Evolutionary conservation across 768 basidiomycete species (phyloP), one percentile per base, ranked within the genome.

Genomic region (Amanita thiersii): DNA sequence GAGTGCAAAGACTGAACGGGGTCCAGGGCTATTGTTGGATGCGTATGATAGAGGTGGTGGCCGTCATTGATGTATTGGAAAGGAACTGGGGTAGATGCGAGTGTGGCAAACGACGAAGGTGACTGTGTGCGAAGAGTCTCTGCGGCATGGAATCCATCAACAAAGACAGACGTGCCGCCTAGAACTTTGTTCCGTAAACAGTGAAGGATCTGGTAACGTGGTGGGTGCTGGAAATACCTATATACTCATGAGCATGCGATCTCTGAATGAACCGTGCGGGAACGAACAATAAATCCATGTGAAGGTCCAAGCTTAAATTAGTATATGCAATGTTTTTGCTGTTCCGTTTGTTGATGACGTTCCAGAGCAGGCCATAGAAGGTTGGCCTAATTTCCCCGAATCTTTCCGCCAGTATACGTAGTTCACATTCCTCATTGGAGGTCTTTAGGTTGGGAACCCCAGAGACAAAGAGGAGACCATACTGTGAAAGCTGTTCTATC

Each of bases 291-390:
- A 98, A 65, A 63, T 98, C 94, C 85, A 89, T 88, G 54, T 97
- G 93, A 15, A 93, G 56, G 0, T 84, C 93, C 6, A 99, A 69
- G 50, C 87, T 73, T 18, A 96, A 69, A 57, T 91, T 81, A 9
- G 94, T 99, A 57, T 96, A 97, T 3, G 94, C 94, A 43, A 99
- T 90, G 58, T 99, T 99, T 50, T 69, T 74, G 53, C 86, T 86
- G 42, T 87, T 69, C 30, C 59, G 64, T 29, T 79, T 52, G 46
- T 81, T 87, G 62, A 78, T 76, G 19, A 98, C 93, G 57, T 96
- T 79, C 90, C 91, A 97, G 1, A 83, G 55, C 33, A 72, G 66
- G 0, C 94, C 94, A 50, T 99, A 99, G 58, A 97, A 93, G 6
- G 92, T 98, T 33, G 72, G 65, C 19, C 90, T 68, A 19, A 97